A percentile compares a stretch with the other conserved stretches of the same genome.
Evolutionary conservation across 192 early-diverging fungal species (phyloP).

Genomic region (Entrophospora sp.): DNA sequence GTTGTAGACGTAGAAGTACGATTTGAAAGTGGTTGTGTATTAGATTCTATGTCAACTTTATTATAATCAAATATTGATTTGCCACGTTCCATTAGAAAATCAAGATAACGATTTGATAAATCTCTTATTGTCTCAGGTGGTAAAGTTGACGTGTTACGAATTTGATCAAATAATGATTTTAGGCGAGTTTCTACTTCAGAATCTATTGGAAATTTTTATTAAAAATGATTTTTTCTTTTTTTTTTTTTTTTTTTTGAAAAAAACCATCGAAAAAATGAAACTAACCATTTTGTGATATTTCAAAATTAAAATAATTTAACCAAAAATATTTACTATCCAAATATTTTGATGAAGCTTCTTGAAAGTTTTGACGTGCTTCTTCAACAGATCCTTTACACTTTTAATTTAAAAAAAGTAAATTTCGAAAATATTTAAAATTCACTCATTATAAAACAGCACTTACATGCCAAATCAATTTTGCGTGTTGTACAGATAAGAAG

Average conservation of each 20-base stretch:
- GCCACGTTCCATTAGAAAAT: slow-evolving; percentile 47
- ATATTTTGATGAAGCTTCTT: slow-evolving; percentile 33
- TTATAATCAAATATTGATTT: slow-evolving; percentile 34
- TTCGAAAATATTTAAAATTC: neutral
- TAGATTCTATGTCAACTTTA: slow-evolving; percentile 37
- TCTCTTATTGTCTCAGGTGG: slow-evolving; percentile 45
- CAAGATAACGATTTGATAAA: slow-evolving; percentile 46
- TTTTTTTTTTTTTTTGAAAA: too few relatives aligned
- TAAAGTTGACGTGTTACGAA: slow-evolving; percentile 34
- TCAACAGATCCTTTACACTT: slow-evolving; percentile 22
- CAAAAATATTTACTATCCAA: slow-evolving; percentile 47
- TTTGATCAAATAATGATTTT: slow-evolving; percentile 39
- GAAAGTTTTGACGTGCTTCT: slow-evolving; percentile 40
- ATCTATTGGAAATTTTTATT: too few relatives aligned
- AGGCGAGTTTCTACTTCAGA: slow-evolving; percentile 32
- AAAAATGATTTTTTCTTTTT: too few relatives aligned
- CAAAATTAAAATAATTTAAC: slow-evolving; percentile 52
- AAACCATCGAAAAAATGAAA: too few relatives aligned
- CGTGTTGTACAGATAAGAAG: slow-evolving; percentile 43
- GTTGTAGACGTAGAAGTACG: too few relatives aligned
- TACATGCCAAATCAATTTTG: slow-evolving; percentile 39
- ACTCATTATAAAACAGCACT: slow-evolving; percentile 1
- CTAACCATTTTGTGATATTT: slow-evolving; percentile 48
- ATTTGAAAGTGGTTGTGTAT: slow-evolving; percentile 20
- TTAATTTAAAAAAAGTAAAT: neutral